Evolutionary conservation across 176 grass and related monocot species (phyloP).

Genomic region (Microstegium vimineum): DNA sequence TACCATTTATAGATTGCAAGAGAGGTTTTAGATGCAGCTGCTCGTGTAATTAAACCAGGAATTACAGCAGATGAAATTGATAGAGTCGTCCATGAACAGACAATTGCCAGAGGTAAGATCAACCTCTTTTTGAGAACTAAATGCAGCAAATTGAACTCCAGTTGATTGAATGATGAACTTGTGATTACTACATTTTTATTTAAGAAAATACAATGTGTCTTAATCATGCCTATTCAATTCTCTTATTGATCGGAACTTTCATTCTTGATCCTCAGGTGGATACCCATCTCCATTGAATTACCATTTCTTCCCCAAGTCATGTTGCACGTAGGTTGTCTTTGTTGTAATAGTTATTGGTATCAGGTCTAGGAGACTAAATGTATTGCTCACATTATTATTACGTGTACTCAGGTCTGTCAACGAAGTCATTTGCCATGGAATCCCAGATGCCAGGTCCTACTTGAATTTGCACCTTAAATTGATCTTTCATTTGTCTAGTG

Average conservation of each 20-base stretch:
- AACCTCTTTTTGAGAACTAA: not conserved
- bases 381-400: slow-evolving; percentile 12
- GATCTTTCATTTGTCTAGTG: not conserved
- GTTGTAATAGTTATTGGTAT: slow-evolving; percentile 21
- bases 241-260: slow-evolving; percentile 15
- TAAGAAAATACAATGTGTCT: not conserved
- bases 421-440: slow-evolving; percentile 98
- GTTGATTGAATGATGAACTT: slow-evolving; percentile 6
- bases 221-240: slow-evolving; percentile 11
- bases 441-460: slow-evolving; percentile 90
- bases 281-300: slow-evolving; percentile 98
- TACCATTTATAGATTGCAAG: slow-evolving; percentile 69
- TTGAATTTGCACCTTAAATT: slow-evolving; percentile 15
- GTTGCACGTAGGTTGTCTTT: slow-evolving; percentile 93
- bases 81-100: slow-evolving; percentile 89
- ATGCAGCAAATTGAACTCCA: slow-evolving; percentile 9
- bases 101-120: slow-evolving; percentile 75
- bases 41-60: slow-evolving; percentile 80
- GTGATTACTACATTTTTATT: not conserved
- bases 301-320: slow-evolving; percentile 98
- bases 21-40: slow-evolving; percentile 91
- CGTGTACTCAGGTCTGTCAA: slow-evolving; percentile 79
- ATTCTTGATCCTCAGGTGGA: slow-evolving; percentile 63
- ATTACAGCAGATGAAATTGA: slow-evolving; percentile 99
- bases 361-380: slow-evolving; percentile 1